phyloP scores from a whole-genome alignment of 1,284 basidiomycete species.

The Ceratobasidium sp. region DNA sequence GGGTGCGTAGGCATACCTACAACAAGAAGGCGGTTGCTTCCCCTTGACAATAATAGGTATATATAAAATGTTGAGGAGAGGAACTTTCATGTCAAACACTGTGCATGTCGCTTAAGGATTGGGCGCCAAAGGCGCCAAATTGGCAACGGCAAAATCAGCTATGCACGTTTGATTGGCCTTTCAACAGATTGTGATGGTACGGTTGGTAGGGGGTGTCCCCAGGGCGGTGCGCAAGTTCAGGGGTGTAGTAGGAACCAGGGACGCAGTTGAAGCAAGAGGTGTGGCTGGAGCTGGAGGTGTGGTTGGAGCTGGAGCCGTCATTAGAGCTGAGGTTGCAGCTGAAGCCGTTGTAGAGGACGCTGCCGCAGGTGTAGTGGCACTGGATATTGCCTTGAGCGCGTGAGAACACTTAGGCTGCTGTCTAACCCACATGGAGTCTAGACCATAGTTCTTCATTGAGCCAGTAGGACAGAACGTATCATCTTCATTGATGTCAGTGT shows the following conservation, averaged over 20 bases:
- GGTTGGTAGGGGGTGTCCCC: background rate
- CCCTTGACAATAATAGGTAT: background rate
- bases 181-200: background rate
- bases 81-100: background rate
- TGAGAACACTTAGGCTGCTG: too few relatives aligned
- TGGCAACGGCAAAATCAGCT: conserved; percentile 21
- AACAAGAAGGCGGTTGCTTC: background rate
- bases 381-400: too few relatives aligned
- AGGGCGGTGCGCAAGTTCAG: background rate
- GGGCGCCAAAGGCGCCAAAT: background rate
- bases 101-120: background rate
- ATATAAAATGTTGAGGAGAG: background rate
- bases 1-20: background rate
- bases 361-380: too few relatives aligned
- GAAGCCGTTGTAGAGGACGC: background rate
- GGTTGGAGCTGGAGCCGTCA: conserved; percentile 4
- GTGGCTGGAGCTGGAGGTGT: conserved; percentile 11
- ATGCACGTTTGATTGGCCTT: background rate
- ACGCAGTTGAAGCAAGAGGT: background rate
- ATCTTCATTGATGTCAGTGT: too few relatives aligned
- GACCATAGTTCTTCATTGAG: too few relatives aligned
- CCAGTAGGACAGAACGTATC: too few relatives aligned
- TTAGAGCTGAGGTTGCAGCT: conserved; percentile 7
- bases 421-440: too few relatives aligned
- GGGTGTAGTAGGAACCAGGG: background rate